phyloP scores from a whole-genome alignment of 2,329 filamentous ascomycete genomes.

The Davidsoniella neocaledoniae region DNA sequence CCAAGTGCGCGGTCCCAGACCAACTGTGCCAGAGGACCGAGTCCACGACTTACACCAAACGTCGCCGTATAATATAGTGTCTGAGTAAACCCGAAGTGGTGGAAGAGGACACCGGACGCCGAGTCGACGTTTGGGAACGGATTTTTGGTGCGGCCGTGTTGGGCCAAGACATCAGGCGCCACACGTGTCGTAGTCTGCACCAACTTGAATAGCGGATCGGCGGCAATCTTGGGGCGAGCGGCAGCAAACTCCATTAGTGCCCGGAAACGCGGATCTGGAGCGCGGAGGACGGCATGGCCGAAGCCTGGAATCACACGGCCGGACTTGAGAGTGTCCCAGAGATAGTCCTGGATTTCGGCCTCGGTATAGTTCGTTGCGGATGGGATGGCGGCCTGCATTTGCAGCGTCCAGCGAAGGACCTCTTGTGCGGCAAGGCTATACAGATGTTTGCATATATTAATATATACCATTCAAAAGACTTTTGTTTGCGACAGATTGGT shows the following conservation, averaged over 20 bases:
- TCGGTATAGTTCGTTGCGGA: conserved; percentile 47
- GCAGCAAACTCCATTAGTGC: conserved; percentile 92
- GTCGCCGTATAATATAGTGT: conserved; percentile 82
- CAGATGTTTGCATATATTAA: background rate
- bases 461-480: background rate
- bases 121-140: conserved; percentile 96
- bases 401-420: conserved; percentile 87
- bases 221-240: conserved; percentile 66
- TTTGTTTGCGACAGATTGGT: no score
- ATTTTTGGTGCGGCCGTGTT: conserved; percentile 98
- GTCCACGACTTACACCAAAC: conserved; percentile 50
- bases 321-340: conserved; percentile 85
- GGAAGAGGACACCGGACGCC: conserved; percentile 83
- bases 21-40: conserved; percentile 83
- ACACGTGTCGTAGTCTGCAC: conserved; percentile 88
- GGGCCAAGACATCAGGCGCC: conserved; percentile 73
- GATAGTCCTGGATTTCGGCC: conserved; percentile 69
- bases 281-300: conserved; percentile 87
- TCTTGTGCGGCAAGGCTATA: conserved; percentile 78
- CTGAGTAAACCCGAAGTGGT: conserved; percentile 96
- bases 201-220: conserved; percentile 81
- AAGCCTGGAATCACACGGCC: conserved; percentile 91
- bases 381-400: conserved; percentile 85
- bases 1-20: conserved; percentile 93
- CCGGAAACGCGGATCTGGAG: conserved; percentile 92